phyloP scores from a whole-genome alignment of 2,329 filamentous ascomycete genomes.

The Raffaelea arxii region DNA sequence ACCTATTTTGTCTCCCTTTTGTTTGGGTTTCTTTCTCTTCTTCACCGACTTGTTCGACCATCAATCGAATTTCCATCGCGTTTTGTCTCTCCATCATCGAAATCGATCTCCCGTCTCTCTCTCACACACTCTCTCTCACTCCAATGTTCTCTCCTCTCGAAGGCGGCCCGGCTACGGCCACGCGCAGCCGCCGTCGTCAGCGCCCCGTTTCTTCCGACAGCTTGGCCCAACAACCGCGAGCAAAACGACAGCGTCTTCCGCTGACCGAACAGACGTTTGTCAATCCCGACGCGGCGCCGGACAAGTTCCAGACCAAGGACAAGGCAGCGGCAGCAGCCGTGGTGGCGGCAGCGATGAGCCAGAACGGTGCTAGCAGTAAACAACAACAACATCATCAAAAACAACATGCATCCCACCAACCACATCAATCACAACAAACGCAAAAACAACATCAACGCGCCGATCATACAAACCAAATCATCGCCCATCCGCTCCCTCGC shows the following conservation, averaged over 20 bases:
- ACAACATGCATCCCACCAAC: too few species aligned
- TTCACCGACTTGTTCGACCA: too few species aligned
- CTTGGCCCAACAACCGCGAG: constrained; percentile 47
- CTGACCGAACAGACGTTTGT: constrained; percentile 47
- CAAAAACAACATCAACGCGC: background rate
- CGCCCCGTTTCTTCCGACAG: constrained; percentile 47
- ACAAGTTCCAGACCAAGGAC: constrained; percentile 49
- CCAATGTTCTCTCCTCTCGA: constrained; percentile 50
- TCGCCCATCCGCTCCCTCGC: constrained; percentile 23
- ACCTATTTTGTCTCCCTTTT: too few species aligned
- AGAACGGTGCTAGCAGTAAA: constrained; percentile 12
- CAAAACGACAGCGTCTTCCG: constrained; percentile 51
- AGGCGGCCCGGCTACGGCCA: constrained; percentile 44
- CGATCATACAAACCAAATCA: constrained; percentile 10
- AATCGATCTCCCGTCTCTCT: background rate
- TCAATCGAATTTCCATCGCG: too few species aligned
- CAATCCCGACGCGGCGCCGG: constrained; percentile 38
- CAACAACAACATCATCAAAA: too few species aligned
- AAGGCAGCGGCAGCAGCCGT: constrained; percentile 35
- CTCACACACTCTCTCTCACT: background rate
- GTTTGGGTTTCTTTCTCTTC: background rate
- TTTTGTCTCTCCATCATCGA: constrained; percentile 1
- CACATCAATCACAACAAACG: too few species aligned
- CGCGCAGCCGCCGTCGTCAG: constrained; percentile 51
- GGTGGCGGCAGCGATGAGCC: constrained; percentile 39